A percentile compares a stretch with the other conserved stretches of the same genome.
phyloP scores from a whole-genome alignment of 305 asterid genomes.

The Plantago coronopus region DNA sequence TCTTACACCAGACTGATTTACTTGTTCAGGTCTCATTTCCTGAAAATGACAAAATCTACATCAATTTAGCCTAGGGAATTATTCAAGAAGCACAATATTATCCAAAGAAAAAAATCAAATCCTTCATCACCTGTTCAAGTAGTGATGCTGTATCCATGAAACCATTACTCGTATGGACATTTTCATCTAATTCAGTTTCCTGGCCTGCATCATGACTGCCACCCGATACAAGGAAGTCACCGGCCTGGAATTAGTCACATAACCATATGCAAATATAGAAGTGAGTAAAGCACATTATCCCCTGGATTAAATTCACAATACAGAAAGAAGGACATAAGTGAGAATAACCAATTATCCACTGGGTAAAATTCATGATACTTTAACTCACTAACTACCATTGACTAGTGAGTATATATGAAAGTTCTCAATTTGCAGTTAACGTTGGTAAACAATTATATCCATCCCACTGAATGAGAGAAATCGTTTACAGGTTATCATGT shows the following conservation, averaged over 20 bases:
- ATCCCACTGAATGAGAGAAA: neutral
- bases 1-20: slow-evolving; percentile 83
- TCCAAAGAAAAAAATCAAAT: slow-evolving; percentile 13
- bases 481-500: neutral
- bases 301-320: neutral
- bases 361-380: slow-evolving; percentile 5
- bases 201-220: slow-evolving; percentile 50
- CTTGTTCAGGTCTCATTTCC: slow-evolving; percentile 76
- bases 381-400: neutral
- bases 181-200: slow-evolving; percentile 85
- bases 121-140: slow-evolving; percentile 68
- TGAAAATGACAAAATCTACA: slow-evolving; percentile 40
- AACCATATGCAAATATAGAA: slow-evolving; percentile 23
- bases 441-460: neutral
- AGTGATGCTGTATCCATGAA: slow-evolving; percentile 62
- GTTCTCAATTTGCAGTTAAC: too few species aligned
- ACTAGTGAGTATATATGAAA: neutral
- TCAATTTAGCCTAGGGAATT: slow-evolving; percentile 29
- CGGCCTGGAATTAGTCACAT: slow-evolving; percentile 56
- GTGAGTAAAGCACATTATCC: slow-evolving; percentile 10
- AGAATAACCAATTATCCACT: neutral
- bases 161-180: slow-evolving; percentile 41
- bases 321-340: neutral
- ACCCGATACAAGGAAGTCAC: slow-evolving; percentile 76
- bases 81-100: slow-evolving; percentile 19